Conservation (phyloP, 495 filamentous ascomycete genomes). For the Chaetomium cochliodes region DNA sequence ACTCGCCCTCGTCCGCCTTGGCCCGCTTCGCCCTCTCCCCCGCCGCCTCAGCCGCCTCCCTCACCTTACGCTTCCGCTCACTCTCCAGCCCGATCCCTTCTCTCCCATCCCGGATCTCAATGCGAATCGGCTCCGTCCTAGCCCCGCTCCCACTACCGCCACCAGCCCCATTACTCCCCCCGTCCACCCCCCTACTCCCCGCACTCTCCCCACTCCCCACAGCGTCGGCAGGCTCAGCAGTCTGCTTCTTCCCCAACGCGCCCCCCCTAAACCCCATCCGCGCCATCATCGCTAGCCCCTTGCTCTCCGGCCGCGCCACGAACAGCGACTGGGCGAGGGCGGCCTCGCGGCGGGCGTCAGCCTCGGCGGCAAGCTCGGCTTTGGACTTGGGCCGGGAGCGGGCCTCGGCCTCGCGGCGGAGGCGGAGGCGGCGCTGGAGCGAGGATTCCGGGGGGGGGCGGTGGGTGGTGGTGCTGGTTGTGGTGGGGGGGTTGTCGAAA, state of each 20-base stretch:
- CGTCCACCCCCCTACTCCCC: not conserved
- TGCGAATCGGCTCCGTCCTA: conserved; percentile 61
- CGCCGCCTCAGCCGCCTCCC: conserved; percentile 58
- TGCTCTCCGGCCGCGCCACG: conserved; percentile 48
- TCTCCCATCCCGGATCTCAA: conserved; percentile 72
- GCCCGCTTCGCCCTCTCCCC: conserved; percentile 57
- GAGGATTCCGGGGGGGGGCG: conserved; percentile 46
- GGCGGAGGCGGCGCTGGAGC: conserved; percentile 55
- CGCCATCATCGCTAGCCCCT: conserved; percentile 95
- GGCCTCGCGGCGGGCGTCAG: conserved; percentile 66
- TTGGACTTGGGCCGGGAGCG: conserved; percentile 71
- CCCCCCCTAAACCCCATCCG: conserved; percentile 85
- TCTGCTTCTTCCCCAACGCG: conserved; percentile 59
- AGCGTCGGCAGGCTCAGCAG: not conserved
- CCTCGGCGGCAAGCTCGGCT: conserved; percentile 71
- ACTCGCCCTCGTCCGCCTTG: conserved; percentile 71
- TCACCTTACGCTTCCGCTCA: conserved; percentile 78
- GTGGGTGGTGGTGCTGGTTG: not conserved
- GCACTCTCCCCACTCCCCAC: not conserved
- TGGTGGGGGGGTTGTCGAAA: conserved; percentile 39
- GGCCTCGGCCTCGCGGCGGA: conserved; percentile 58
- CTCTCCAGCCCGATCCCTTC: conserved; percentile 83
- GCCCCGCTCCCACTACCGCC: conserved; percentile 21
- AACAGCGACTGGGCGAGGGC: conserved; percentile 71
- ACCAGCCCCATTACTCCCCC: not conserved